Evolutionary conservation across 805 yeast species (phyloP).

Genomic region (Saccharomycopsis sp.): DNA sequence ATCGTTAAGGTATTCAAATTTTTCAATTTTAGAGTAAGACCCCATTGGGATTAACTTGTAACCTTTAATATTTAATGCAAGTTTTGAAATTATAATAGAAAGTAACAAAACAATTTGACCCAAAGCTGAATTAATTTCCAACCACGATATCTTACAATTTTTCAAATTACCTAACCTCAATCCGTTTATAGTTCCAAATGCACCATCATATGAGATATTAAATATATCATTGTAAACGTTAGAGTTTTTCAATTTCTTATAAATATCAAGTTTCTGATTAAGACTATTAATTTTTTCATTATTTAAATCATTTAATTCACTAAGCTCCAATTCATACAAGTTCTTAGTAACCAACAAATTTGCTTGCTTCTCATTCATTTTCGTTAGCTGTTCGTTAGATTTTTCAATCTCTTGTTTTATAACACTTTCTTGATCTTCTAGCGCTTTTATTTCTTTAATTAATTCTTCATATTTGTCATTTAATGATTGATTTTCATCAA

Average conservation of each 20-base stretch:
- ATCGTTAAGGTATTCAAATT: conserved; percentile 31
- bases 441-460: conserved; percentile 36
- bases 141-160: conserved; percentile 67
- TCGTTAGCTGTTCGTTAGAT: conserved; percentile 40
- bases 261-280: conserved; percentile 52
- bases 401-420: conserved; percentile 38
- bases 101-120: conserved; percentile 75
- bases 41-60: conserved; percentile 78
- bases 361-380: conserved; percentile 41
- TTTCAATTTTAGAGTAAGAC: conserved; percentile 70
- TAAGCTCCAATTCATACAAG: conserved; percentile 44
- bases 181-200: conserved; percentile 83
- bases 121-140: conserved; percentile 84
- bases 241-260: conserved; percentile 64
- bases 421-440: conserved; percentile 33
- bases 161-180: conserved; percentile 68
- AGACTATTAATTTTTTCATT: conserved; percentile 59
- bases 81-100: conserved; percentile 52
- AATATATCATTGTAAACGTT: conserved; percentile 83
- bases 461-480: conserved; percentile 39
- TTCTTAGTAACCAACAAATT: conserved; percentile 47
- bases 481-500: conserved; percentile 23
- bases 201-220: conserved; percentile 75
- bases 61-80: conserved; percentile 47
- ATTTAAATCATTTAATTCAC: conserved; percentile 44